Evolutionary conservation across 2,329 filamentous ascomycete species (phyloP).

Genomic region (Aaosphaeria pasadenensis): DNA sequence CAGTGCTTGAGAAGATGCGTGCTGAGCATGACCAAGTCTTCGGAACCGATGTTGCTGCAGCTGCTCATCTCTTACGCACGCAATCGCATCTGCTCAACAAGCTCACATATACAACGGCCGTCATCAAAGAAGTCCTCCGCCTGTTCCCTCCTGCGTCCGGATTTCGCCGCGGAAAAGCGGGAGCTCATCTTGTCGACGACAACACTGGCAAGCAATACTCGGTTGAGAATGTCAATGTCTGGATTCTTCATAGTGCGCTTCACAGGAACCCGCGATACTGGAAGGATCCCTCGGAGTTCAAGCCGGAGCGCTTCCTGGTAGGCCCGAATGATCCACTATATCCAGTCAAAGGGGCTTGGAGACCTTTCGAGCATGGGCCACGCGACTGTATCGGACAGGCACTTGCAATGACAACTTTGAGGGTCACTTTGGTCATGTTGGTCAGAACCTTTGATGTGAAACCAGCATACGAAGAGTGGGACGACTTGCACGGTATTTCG

Average conservation of each 20-base stretch:
- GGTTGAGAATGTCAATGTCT: conserved; percentile 12
- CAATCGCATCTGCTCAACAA: conserved; percentile 23
- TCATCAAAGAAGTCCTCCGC: conserved; percentile 35
- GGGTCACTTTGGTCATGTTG: conserved; percentile 20
- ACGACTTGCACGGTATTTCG: conserved; percentile 1
- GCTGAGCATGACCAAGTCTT: conserved; percentile 31
- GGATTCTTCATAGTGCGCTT: conserved; percentile 11
- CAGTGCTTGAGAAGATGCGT: conserved; percentile 15
- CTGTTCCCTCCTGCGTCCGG: conserved; percentile 32
- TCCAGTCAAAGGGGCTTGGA: conserved; percentile 15
- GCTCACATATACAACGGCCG: conserved; percentile 23
- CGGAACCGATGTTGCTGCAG: conserved; percentile 12
- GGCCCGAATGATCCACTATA: conserved; percentile 4
- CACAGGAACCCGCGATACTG: conserved; percentile 17
- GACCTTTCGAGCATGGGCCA: conserved; percentile 37
- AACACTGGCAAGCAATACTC: conserved; percentile 11
- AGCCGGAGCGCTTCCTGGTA: conserved; percentile 16
- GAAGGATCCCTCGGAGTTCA: conserved; percentile 8
- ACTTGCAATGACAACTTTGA: conserved; percentile 35
- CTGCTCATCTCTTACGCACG: conserved; percentile 8
- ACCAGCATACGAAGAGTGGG: conserved; percentile 16
- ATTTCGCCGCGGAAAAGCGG: conserved; percentile 2
- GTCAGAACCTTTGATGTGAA: conserved; percentile 19
- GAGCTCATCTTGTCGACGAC: conserved; percentile 9
- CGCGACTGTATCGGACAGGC: conserved; percentile 38